phyloP scores from a whole-genome alignment of 2,329 filamentous ascomycete genomes.

The Xylaria sp. region DNA sequence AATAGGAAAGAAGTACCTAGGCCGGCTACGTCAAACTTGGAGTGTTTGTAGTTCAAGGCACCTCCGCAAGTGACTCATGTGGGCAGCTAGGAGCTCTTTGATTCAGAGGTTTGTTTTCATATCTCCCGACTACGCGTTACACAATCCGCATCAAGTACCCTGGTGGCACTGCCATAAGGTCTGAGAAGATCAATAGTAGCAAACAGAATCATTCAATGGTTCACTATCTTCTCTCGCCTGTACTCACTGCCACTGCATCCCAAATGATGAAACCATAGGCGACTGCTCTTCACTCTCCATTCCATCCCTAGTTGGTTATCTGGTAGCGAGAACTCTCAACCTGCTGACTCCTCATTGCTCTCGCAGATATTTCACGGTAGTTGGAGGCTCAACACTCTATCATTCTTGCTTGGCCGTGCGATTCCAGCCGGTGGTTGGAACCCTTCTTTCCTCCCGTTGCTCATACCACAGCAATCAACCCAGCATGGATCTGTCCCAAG shows the following conservation, averaged over 20 bases:
- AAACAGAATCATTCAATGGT: neutral
- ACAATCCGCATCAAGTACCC: neutral
- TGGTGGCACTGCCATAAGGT: neutral
- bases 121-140: neutral
- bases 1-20: neutral
- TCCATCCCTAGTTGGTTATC: neutral
- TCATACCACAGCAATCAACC: conserved; percentile 9
- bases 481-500: conserved; percentile 46
- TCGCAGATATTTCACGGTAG: neutral
- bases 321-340: neutral
- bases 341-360: conserved; percentile 11
- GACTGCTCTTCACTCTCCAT: neutral
- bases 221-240: neutral
- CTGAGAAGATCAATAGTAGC: neutral
- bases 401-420: neutral
- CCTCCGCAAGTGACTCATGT: conserved; percentile 33
- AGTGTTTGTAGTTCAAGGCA: neutral
- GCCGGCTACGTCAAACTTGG: neutral
- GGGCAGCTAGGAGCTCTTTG: conserved; percentile 16
- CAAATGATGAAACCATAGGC: neutral
- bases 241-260: neutral
- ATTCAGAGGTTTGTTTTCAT: neutral
- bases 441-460: neutral
- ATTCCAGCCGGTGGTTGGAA: too few relatives aligned
- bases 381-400: neutral